Percentiles rank a stretch among this genome's conserved stretches.
These are phyloP conservation scores for Fusarium sp. DNA, from an alignment of 2,329 filamentous ascomycete genomes.

Conservation along the genomic window DNA sequence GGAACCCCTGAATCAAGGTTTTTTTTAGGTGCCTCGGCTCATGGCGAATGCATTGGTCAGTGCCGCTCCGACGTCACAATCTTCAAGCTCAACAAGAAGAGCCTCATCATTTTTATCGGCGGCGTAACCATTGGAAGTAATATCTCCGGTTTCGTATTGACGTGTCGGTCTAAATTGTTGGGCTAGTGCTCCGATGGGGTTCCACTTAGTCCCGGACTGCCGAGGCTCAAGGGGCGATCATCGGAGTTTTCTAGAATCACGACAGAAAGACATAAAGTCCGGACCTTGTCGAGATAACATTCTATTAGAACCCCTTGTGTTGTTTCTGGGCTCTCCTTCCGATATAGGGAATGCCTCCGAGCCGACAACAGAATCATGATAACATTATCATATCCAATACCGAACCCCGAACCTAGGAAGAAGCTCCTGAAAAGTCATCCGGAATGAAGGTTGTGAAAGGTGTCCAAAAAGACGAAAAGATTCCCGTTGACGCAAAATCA, in stretches of 20 bases:
- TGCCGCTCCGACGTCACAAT: neutral
- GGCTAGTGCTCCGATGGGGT: neutral
- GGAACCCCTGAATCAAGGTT: neutral
- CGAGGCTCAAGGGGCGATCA: neutral
- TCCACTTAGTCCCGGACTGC: neutral
- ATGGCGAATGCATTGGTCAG: neutral
- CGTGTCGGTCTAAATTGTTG: neutral
- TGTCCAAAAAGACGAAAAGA: neutral
- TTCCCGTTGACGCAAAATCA: neutral
- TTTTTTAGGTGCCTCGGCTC: neutral
- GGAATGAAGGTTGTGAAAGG: constrained; percentile 5
- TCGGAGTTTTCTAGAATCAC: constrained; percentile 1
- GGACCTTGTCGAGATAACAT: neutral
- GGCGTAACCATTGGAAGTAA: neutral
- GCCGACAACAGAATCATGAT: too few species aligned
- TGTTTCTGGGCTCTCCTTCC: too few species aligned
- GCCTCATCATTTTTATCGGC: constrained; percentile 1
- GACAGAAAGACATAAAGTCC: neutral
- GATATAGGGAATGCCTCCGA: too few species aligned
- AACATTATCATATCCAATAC: neutral
- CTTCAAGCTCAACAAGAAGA: neutral
- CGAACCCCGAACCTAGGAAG: neutral
- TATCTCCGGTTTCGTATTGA: constrained; percentile 1
- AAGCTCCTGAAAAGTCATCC: neutral
- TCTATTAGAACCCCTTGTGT: too few species aligned